These are phyloP conservation scores for Phlegmacium glaucopus DNA, from an alignment of 768 basidiomycete species.

Conservation along the genomic window DNA sequence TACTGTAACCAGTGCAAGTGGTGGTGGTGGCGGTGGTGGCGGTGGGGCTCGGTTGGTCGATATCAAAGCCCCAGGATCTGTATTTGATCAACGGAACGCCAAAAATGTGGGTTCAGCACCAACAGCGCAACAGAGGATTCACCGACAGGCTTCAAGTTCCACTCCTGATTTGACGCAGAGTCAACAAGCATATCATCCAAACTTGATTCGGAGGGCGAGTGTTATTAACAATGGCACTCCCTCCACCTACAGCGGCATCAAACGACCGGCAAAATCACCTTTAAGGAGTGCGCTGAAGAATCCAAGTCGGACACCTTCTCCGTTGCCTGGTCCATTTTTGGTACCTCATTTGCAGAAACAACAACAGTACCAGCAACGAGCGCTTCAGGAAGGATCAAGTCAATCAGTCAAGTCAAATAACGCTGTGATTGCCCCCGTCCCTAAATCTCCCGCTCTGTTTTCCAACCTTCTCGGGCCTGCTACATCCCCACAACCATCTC, in stretches of 20 bases:
- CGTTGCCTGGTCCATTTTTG: constrained; percentile 20
- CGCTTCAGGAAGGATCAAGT: neutral
- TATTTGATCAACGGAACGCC: constrained; percentile 23
- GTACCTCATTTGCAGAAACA: neutral
- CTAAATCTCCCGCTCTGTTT: neutral
- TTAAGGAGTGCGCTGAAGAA: constrained; percentile 63
- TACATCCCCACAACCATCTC: neutral
- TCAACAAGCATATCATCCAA: too few species aligned
- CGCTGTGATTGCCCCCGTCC: neutral
- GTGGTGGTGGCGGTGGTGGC: neutral
- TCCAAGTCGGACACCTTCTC: constrained; percentile 48
- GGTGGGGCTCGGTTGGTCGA: constrained; percentile 5
- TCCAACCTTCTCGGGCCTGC: too few species aligned
- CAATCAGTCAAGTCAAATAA: too few species aligned
- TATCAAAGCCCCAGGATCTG: constrained; percentile 34
- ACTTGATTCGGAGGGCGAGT: too few species aligned
- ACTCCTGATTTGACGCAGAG: neutral
- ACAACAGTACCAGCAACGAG: neutral
- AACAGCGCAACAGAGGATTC: neutral
- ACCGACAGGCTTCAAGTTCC: neutral
- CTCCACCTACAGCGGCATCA: neutral
- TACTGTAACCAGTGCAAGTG: neutral
- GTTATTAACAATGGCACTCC: too few species aligned
- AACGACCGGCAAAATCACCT: constrained; percentile 42
- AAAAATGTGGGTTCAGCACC: constrained; percentile 1